Base-by-base conservation (phyloP, 2,329 filamentous ascomycete genomes). In the Colletotrichum neosansevieriae region DNA sequence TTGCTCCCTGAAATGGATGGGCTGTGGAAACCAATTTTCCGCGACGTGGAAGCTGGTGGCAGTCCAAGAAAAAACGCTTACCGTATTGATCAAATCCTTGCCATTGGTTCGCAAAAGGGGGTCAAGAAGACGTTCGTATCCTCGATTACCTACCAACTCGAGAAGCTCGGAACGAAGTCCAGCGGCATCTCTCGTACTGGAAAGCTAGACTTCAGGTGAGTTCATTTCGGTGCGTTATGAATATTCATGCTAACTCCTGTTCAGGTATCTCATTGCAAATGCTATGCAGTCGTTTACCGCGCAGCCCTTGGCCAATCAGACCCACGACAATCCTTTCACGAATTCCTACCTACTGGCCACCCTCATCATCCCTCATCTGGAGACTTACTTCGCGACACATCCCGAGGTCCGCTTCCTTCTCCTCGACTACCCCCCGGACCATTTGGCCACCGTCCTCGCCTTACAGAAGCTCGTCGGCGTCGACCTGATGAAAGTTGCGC, bases 301-400 rank as follows among this genome's bases (percentile, higher is more conserved):
- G 1, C 86, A 86, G 65, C 82, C 82, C 1, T 76, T 86, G 7
- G 74, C 82, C 3, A 82, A 83, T 62, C 85, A 87, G 67, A 81
- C 81, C 3, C 80, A 83, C 36, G 83, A 85, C 63, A 87, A 87
- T 71, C 87, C 86, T 0, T 86, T 89, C 67, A 80, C 81, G 15
- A 85, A 87, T 71, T 82, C 86, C 1, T 79, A 83, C 21, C 78
- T 87, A 15, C 81, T 91, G 2, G 88, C 89, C 2, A 84, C 85
- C 0, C 79, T 89, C 2, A 81, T 91, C 21, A 80, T 90, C 44
- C 86, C 88, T 1, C 86, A 89, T 68, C 79, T 91, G 1, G 88
- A 91, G 72, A 84, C 84, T 0, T 90, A 89, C 70, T 79, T 91
- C 56, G 81, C 84, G 4, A 78, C 82, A 2, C 86, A 89, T 70